Evolutionary conservation across 306 rosid genomes (phyloP), one percentile per base, ranked within the genome.

Genomic region (Alnus glutinosa): DNA sequence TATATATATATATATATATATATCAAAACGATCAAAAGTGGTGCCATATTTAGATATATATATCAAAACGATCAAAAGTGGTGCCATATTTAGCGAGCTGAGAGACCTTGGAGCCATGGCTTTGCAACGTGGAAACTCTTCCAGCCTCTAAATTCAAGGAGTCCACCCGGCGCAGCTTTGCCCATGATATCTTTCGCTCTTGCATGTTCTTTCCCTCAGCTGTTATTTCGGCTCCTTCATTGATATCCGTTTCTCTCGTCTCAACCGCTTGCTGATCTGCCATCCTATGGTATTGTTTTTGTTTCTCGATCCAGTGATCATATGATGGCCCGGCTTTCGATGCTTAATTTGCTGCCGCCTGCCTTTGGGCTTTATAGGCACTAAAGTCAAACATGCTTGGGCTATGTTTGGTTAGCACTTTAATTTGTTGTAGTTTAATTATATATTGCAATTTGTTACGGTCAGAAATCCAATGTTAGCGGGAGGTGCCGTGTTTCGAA

Each of bases 101-200:
- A 13, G 13, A 2, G 5, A 89, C 93, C 88, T 81, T 78, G 47
- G 82, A 75, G 44, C 32, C 49, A 54, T 86, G 83, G 39, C 4
- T 11, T 8, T 63, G 68, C 9, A 1, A 7, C 49, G 16, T 52
- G 9, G 97, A 70, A 85, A 91, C 86, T 78, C 92, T 84, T 75
- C 97, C 98, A 0, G 98, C 98, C 81, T 93, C 98, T n/a, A 93
- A 48, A 51, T 87, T 91, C 77, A 93, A 89, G 1, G 98, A 93
- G 77, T 93, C 97, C 1, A 93, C 83, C 0, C 93, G 98, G 7
- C 88, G 82, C 16, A 91, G 89, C 77, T 84, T 89, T 2, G 94
- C 88, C 98, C 95, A 91, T 57, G 98, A 90, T 0, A 80, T 15
- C 80, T 81, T 84, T 28, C 90, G 59, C 28, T 79, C 86, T 18